These are phyloP conservation scores for Taphrina sp. DNA, from an alignment of 1,139 yeast genomes.

Conservation along the genomic window DNA sequence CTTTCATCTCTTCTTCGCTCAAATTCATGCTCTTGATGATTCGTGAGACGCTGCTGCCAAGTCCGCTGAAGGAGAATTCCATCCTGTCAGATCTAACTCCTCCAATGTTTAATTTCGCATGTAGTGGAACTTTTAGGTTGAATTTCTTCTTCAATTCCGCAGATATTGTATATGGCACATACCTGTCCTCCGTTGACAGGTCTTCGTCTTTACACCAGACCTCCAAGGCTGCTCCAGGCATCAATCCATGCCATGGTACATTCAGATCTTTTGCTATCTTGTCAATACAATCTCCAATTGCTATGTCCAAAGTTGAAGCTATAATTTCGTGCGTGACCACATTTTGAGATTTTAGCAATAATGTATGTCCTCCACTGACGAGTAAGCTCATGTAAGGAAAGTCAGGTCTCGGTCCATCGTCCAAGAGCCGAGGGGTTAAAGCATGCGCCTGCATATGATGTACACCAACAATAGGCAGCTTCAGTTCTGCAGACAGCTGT, in stretches of 20 bases:
- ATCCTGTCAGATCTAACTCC: conserved; percentile 21
- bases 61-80: conserved; percentile 35
- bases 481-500: conserved; percentile 77
- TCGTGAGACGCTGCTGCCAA: conserved; percentile 29
- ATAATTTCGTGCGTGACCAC: conserved; percentile 67
- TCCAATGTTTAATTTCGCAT: conserved; percentile 21
- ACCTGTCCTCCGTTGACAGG: not conserved
- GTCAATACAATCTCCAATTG: conserved; percentile 91
- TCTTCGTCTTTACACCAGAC: conserved; percentile 47
- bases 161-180: conserved; percentile 2
- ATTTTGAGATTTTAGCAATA: conserved; percentile 68
- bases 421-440: conserved; percentile 60
- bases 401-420: conserved; percentile 51
- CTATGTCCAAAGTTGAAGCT: conserved; percentile 77
- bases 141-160: conserved; percentile 7
- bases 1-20: conserved; percentile 17
- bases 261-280: conserved; percentile 89
- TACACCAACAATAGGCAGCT: conserved; percentile 77
- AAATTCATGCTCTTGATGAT: conserved; percentile 10
- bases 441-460: conserved; percentile 94
- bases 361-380: conserved; percentile 94
- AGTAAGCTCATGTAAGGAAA: conserved; percentile 80
- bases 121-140: conserved; percentile 46
- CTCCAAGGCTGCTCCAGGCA: conserved; percentile 85
- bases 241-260: conserved; percentile 58